Evolutionary conservation across 345 rosid genomes (phyloP).

Genomic region (Excoecaria cochinchinensis): DNA sequence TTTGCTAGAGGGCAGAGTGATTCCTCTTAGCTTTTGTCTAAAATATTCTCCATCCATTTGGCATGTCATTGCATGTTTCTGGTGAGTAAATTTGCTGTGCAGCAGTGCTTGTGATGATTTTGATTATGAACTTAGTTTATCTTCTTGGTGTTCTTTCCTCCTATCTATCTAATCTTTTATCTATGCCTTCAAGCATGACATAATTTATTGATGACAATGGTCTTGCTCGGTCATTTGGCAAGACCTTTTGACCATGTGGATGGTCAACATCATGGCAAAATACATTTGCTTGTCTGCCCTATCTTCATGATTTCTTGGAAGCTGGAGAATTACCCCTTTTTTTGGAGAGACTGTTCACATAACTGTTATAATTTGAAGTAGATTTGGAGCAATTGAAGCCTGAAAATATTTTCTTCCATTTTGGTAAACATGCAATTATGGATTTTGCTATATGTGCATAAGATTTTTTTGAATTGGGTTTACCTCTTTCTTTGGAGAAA

Average conservation of each 20-base stretch:
- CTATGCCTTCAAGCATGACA: neutral
- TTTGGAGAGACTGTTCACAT: neutral
- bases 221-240: neutral
- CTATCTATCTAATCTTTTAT: neutral
- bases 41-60: neutral
- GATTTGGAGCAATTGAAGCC: too few relatives aligned
- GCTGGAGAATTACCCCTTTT: neutral
- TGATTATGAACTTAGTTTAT: too few relatives aligned
- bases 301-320: neutral
- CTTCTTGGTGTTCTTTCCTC: neutral
- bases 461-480: neutral
- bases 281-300: neutral
- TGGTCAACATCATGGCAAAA: neutral
- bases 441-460: too few relatives aligned
- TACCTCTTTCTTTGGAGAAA: neutral
- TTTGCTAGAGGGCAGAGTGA: neutral
- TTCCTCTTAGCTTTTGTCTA: neutral
- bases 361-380: too few relatives aligned
- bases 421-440: too few relatives aligned
- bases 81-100: neutral
- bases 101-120: too few relatives aligned
- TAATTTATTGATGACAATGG: neutral
- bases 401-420: too few relatives aligned
- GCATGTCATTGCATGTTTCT: neutral
- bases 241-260: neutral